phyloP scores from a whole-genome alignment of 768 basidiomycete genomes.

The Termitomyces sp. region DNA sequence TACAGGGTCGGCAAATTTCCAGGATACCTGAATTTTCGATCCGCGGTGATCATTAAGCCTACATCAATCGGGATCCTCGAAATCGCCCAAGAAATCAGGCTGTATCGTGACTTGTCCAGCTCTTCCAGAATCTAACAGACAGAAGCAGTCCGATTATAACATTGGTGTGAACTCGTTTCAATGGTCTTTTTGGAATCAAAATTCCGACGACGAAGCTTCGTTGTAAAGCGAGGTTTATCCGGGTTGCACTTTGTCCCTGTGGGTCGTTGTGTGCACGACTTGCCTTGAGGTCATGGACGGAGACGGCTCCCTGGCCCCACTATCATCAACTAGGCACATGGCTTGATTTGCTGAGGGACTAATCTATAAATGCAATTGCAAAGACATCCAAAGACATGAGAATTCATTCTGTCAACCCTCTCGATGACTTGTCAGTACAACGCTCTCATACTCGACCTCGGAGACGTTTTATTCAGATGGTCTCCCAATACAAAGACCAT shows the following conservation, averaged over 20 bases:
- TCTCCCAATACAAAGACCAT: conserved; percentile 38
- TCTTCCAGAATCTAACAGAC: background rate
- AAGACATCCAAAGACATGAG: background rate
- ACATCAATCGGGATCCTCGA: background rate
- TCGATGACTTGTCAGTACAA: conserved; percentile 17
- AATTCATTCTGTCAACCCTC: background rate
- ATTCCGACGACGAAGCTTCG: conserved; percentile 9
- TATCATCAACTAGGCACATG: conserved; percentile 15
- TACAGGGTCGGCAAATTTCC: background rate
- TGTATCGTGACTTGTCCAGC: background rate
- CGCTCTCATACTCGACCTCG: conserved; percentile 48
- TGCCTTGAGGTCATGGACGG: conserved; percentile 16
- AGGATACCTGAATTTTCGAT: background rate
- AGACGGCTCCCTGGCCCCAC: conserved; percentile 5
- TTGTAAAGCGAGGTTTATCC: background rate
- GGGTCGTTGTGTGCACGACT: conserved; percentile 3
- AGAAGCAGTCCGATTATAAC: background rate
- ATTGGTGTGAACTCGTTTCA: background rate
- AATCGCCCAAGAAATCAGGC: background rate
- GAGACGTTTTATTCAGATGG: conserved; percentile 55
- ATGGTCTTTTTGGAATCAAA: conserved; percentile 6
- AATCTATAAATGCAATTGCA: conserved; percentile 10
- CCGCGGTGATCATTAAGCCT: background rate
- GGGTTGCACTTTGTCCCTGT: conserved; percentile 7
- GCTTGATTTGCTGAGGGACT: conserved; percentile 2